A percentile compares a stretch with the other conserved stretches of the same genome.
These are phyloP conservation scores for Leishmania major DNA, from an alignment of 208 protist species.

Conservation along the genomic window DNA sequence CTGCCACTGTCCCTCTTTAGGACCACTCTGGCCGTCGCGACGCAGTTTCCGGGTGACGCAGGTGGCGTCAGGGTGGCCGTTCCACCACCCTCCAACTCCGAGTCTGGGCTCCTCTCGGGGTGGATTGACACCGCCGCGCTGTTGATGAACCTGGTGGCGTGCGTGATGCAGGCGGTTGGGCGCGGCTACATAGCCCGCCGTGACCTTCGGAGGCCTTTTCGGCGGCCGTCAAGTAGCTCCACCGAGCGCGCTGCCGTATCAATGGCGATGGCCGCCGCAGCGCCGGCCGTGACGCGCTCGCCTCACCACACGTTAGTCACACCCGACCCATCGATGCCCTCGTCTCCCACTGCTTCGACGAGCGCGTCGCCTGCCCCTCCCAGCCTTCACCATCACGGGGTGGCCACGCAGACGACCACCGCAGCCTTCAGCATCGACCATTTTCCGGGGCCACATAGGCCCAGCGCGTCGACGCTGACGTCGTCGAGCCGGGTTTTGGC, in stretches of 20 bases:
- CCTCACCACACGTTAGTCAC: neutral
- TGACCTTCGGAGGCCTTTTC: neutral
- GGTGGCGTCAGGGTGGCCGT: neutral
- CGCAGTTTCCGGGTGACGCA: neutral
- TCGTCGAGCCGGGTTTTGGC: neutral
- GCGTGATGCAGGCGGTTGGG: conserved; percentile 34
- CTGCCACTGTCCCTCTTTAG: neutral
- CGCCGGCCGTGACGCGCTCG: neutral
- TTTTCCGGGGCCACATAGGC: neutral
- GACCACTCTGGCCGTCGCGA: neutral
- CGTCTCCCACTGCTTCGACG: neutral
- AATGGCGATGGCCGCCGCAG: neutral
- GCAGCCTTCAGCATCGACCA: neutral
- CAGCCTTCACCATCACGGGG: neutral
- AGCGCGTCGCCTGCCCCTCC: too few species aligned
- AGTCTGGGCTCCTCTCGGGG: neutral
- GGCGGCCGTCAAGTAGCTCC: neutral
- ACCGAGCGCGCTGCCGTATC: neutral
- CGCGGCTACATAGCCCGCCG: conserved; percentile 39
- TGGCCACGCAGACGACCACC: neutral
- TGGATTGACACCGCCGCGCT: conserved; percentile 8
- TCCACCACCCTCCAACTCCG: neutral
- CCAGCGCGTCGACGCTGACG: neutral
- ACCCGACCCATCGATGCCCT: neutral
- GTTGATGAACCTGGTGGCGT: conserved; percentile 15